These are phyloP conservation scores for Venturia oleaginea DNA, from an alignment of 2,329 filamentous ascomycete genomes.

Conservation along the genomic window DNA sequence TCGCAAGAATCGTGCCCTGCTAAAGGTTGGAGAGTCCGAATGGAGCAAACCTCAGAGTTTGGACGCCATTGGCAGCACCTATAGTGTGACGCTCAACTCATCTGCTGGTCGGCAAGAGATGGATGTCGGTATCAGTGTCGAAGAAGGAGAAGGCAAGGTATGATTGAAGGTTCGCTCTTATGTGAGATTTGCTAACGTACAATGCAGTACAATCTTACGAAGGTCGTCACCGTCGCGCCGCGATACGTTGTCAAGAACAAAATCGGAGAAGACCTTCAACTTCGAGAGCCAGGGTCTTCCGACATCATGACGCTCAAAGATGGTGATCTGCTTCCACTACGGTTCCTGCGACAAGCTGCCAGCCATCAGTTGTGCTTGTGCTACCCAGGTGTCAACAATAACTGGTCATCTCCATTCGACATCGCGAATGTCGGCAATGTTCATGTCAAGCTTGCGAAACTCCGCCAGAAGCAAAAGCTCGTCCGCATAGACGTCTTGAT, in stretches of 20 bases:
- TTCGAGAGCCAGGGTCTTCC: constrained; percentile 86
- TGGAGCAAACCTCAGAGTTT: constrained; percentile 99
- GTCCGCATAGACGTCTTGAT: constrained; percentile 82
- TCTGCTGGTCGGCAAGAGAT: constrained; percentile 66
- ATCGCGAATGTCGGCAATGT: constrained; percentile 90
- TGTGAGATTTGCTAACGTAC: constrained; percentile 10
- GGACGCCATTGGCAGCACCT: constrained; percentile 88
- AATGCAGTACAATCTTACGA: constrained; percentile 77
- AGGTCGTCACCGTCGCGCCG: constrained; percentile 86
- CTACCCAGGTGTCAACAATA: constrained; percentile 88
- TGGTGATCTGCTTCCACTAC: constrained; percentile 74
- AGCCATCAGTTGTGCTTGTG: constrained; percentile 88
- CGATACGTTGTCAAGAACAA: constrained; percentile 93
- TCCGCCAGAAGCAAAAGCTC: constrained; percentile 79
- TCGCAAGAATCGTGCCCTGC: constrained; percentile 76
- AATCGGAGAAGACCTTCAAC: constrained; percentile 75
- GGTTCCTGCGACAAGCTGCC: constrained; percentile 75
- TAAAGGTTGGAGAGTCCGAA: constrained; percentile 80
- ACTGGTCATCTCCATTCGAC: constrained; percentile 96
- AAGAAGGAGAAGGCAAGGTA: constrained; percentile 78
- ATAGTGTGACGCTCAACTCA: constrained; percentile 76
- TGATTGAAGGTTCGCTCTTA: neutral
- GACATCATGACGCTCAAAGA: constrained; percentile 69
- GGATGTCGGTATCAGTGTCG: constrained; percentile 79
- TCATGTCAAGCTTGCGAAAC: constrained; percentile 87